Evolutionary conservation across 805 yeast genomes (phyloP).

Genomic region (Scheffersomyces lignosus): DNA sequence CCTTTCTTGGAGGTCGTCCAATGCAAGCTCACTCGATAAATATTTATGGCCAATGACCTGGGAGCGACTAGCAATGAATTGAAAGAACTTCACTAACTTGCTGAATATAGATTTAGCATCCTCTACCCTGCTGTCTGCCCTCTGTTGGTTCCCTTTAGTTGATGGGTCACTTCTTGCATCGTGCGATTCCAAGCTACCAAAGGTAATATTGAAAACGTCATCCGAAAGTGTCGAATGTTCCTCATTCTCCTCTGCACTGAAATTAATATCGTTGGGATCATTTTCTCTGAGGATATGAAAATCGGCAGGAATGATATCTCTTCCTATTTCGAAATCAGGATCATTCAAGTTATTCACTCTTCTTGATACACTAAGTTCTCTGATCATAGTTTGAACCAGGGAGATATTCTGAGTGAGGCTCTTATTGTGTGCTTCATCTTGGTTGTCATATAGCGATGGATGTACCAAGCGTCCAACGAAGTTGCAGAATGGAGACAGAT

Average conservation of each 20-base stretch:
- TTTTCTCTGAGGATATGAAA: not conserved
- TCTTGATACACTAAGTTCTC: not conserved
- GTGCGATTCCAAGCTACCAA: conserved; percentile 19
- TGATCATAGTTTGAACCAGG: not conserved
- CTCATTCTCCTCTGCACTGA: not conserved
- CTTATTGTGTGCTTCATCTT: too few species aligned
- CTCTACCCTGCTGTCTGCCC: too few species aligned
- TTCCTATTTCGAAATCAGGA: conserved; percentile 10
- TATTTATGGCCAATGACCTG: too few species aligned
- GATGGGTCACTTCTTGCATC: conserved; percentile 6
- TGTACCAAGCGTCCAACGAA: not conserved
- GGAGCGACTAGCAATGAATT: too few species aligned
- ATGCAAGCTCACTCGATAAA: too few species aligned
- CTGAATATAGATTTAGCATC: too few species aligned
- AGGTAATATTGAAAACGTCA: conserved; percentile 20
- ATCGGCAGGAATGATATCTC: conserved; percentile 8
- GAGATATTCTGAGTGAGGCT: not conserved
- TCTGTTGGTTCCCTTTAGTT: not conserved
- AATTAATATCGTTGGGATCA: not conserved
- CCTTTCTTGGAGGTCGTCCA: not conserved
- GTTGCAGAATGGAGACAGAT: not conserved
- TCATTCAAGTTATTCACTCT: not conserved
- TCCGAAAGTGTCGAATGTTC: conserved; percentile 2
- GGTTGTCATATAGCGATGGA: too few species aligned
- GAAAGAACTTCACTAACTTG: too few species aligned